These are phyloP conservation scores for Aureobasidium sp. DNA, from an alignment of 2,329 filamentous ascomycete genomes.

Conservation along the genomic window DNA sequence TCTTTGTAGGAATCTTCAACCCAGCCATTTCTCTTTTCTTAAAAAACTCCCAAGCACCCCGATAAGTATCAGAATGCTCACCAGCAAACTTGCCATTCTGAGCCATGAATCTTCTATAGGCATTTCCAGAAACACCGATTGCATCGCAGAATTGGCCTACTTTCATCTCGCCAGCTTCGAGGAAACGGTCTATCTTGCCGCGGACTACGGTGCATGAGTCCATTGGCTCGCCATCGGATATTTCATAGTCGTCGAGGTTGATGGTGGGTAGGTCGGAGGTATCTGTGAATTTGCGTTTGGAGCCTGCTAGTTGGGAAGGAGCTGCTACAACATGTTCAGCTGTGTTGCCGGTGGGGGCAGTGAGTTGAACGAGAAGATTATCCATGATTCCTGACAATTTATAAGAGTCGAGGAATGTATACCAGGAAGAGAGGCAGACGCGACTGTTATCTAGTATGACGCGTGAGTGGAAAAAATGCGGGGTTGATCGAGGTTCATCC, in stretches of 20 bases:
- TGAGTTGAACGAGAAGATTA: background rate
- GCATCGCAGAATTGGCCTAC: slow-evolving; percentile 34
- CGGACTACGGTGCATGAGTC: slow-evolving; percentile 10
- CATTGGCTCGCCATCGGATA: background rate
- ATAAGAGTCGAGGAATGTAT: background rate
- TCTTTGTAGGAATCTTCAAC: slow-evolving; percentile 28
- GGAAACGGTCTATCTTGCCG: slow-evolving; percentile 33
- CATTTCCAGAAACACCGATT: slow-evolving; percentile 27
- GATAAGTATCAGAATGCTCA: slow-evolving; percentile 20
- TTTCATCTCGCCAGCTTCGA: slow-evolving; percentile 38
- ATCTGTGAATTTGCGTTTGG: slow-evolving; percentile 7
- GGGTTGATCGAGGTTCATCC: background rate
- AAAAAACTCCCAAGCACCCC: slow-evolving; percentile 33
- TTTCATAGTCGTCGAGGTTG: slow-evolving; percentile 5
- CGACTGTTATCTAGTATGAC: background rate
- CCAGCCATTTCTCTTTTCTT: slow-evolving; percentile 43
- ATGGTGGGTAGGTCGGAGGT: background rate
- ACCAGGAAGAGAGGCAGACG: background rate
- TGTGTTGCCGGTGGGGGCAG: background rate
- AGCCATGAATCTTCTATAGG: slow-evolving; percentile 41
- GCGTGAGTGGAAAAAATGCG: background rate
- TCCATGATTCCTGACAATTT: background rate
- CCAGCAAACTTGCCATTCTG: slow-evolving; percentile 33
- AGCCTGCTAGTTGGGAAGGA: background rate
- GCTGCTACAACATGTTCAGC: background rate